Percentiles rank a stretch among this genome's conserved stretches.
Evolutionary conservation across 495 filamentous ascomycete genomes (phyloP).

Genomic region (Penicilliopsis zonata): DNA sequence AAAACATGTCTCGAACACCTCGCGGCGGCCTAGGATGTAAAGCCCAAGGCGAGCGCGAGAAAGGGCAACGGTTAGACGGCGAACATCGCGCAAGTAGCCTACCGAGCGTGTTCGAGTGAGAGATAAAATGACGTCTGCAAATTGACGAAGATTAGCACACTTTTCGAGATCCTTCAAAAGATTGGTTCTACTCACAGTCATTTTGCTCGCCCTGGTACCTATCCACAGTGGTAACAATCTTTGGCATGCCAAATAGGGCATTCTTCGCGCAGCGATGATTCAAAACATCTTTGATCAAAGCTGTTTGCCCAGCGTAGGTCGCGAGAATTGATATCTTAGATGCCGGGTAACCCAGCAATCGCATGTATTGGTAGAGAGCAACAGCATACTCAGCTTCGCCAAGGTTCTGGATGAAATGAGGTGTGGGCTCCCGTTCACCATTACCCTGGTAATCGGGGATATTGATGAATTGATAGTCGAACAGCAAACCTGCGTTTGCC

Average conservation of each 20-base stretch:
- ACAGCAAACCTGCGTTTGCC: constrained; percentile 85
- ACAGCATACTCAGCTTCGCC: constrained; percentile 96
- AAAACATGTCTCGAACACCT: constrained; percentile 79
- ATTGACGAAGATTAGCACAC: constrained; percentile 11
- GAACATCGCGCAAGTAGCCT: constrained; percentile 90
- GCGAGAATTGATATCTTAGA: constrained; percentile 81
- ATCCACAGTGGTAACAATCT: constrained; percentile 87
- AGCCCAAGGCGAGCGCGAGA: constrained; percentile 86
- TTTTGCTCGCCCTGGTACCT: constrained; percentile 99
- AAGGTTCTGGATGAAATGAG: constrained; percentile 94
- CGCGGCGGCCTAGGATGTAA: constrained; percentile 84
- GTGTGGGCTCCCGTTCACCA: constrained; percentile 83
- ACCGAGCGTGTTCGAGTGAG: constrained; percentile 77
- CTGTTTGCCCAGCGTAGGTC: constrained; percentile 90
- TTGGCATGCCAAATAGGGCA: constrained; percentile 79
- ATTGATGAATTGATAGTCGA: constrained; percentile 95
- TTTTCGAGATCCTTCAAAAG: constrained; percentile 1
- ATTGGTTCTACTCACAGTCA: constrained; percentile 57
- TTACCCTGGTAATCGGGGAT: constrained; percentile 86
- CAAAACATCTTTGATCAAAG: constrained; percentile 82
- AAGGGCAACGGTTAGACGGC: constrained; percentile 91
- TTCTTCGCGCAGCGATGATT: constrained; percentile 74
- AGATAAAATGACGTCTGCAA: constrained; percentile 78
- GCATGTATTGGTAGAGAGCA: constrained; percentile 95
- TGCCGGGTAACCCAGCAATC: constrained; percentile 89